A percentile compares a stretch with the other conserved stretches of the same genome.
These are phyloP conservation scores for Trametes pubescens DNA, from an alignment of 1,284 basidiomycete genomes.

Conservation along the genomic window DNA sequence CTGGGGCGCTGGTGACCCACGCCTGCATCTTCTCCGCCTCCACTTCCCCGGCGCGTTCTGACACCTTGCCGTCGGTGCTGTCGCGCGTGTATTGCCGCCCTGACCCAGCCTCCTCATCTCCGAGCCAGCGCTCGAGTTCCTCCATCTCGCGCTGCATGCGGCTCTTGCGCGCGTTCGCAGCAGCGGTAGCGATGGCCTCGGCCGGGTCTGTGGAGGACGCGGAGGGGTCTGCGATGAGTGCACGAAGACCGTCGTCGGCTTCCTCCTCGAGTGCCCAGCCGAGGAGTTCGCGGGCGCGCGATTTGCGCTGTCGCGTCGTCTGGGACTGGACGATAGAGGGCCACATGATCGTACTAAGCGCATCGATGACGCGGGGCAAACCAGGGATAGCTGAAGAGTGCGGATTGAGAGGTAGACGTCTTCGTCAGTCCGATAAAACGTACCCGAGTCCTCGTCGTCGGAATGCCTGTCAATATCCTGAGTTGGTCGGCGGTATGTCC, in stretches of 20 bases:
- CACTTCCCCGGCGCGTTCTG: background rate
- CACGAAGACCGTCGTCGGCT: slow-evolving; percentile 45
- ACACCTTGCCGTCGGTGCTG: slow-evolving; percentile 10
- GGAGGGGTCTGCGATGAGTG: slow-evolving; percentile 40
- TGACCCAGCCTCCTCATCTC: slow-evolving; percentile 49
- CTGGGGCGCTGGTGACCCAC: slow-evolving; percentile 36
- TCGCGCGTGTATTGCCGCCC: slow-evolving; percentile 22
- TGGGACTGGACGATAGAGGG: slow-evolving; percentile 66
- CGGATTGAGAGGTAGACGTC: background rate
- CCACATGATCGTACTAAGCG: slow-evolving; percentile 87
- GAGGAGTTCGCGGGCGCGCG: slow-evolving; percentile 43
- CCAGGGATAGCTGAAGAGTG: slow-evolving; percentile 58
- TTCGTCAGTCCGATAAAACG: background rate
- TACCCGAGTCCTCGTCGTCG: slow-evolving; percentile 41
- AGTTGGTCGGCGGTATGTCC: slow-evolving; percentile 32
- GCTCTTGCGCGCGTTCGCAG: slow-evolving; percentile 38
- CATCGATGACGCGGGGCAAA: slow-evolving; percentile 74
- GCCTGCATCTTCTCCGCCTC: slow-evolving; percentile 29
- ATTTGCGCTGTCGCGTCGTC: slow-evolving; percentile 41
- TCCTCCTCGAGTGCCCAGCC: slow-evolving; percentile 47
- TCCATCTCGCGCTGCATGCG: slow-evolving; percentile 60
- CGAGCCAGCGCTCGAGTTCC: slow-evolving; percentile 69
- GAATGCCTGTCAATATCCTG: slow-evolving; percentile 35
- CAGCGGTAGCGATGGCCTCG: slow-evolving; percentile 23
- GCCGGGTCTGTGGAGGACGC: slow-evolving; percentile 20